Conservation (phyloP, 805 yeast genomes). For the Metschnikowia corniflorae region DNA sequence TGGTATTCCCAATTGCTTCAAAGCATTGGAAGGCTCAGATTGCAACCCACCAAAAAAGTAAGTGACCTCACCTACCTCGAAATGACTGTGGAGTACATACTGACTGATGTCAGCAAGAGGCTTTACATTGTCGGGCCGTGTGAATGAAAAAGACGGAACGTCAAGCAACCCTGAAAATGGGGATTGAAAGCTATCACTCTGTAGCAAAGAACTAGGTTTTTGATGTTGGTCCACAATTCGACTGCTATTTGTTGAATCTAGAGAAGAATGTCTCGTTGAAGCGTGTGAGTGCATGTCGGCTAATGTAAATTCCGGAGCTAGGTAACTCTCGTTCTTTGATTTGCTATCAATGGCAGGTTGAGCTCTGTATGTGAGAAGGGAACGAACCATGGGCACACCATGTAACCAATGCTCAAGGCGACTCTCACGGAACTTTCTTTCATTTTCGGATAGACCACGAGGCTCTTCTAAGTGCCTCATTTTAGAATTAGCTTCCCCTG, state of each 20-base stretch:
- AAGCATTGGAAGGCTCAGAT: conserved; percentile 15
- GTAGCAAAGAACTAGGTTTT: conserved; percentile 1
- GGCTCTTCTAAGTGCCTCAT: conserved; percentile 6
- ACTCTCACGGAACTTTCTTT: conserved; percentile 8
- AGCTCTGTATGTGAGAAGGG: conserved; percentile 7
- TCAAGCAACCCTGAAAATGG: conserved; percentile 18
- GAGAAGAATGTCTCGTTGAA: conserved; percentile 6
- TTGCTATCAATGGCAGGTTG: conserved; percentile 1
- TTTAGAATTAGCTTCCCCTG: too few relatives aligned
- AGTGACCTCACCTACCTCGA: conserved; percentile 27
- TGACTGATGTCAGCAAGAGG: conserved; percentile 3
- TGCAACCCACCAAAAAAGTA: conserved; percentile 39
- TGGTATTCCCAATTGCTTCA: conserved; percentile 33
- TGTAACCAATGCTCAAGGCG: conserved; percentile 8
- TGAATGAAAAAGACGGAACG: conserved; percentile 13
- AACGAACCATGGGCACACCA: conserved; percentile 22
- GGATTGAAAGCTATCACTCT: conserved; percentile 14
- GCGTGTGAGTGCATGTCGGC: conserved; percentile 1
- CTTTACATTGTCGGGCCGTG: conserved; percentile 6
- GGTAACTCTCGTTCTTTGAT: conserved; percentile 1
- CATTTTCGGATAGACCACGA: conserved; percentile 3
- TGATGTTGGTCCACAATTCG: neutral
- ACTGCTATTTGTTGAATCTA: conserved; percentile 4
- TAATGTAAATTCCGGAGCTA: conserved; percentile 6
- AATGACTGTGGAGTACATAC: conserved; percentile 29